A percentile compares a stretch with the other conserved stretches of the same genome.
phyloP scores from a whole-genome alignment of 805 yeast genomes.

The Yarrowia osloensis region DNA sequence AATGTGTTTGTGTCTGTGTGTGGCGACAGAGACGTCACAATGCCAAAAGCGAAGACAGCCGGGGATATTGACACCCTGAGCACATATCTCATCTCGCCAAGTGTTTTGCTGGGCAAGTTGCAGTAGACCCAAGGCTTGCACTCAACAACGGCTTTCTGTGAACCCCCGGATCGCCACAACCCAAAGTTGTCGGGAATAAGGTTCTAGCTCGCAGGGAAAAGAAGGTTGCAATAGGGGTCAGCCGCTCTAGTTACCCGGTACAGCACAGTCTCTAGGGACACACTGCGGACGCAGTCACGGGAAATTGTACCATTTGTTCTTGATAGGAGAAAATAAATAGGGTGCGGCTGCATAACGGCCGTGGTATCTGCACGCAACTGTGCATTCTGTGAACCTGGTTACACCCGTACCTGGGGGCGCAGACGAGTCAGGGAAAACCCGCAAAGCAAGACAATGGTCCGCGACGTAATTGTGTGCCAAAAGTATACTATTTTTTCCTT shows the following conservation, averaged over 20 bases:
- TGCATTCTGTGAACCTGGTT: no score
- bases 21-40: no score
- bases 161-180: conserved; percentile 15
- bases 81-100: not conserved
- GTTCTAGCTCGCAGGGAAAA: not conserved
- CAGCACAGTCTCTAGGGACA: not conserved
- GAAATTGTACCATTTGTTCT: not conserved
- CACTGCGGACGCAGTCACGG: conserved; percentile 9
- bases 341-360: conserved; percentile 9
- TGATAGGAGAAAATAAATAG: not conserved
- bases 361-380: not conserved
- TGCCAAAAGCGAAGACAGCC: not conserved
- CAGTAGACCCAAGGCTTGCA: not conserved
- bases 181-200: not conserved
- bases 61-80: not conserved
- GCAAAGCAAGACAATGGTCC: not conserved
- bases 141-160: conserved; percentile 6
- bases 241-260: conserved; percentile 22
- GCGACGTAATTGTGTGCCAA: not conserved
- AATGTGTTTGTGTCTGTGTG: no score
- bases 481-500: conserved; percentile 1
- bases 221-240: conserved; percentile 19
- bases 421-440: not conserved
- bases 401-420: no score
- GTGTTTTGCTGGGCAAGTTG: not conserved